These are phyloP conservation scores for Boletus pseudopeckii DNA, from an alignment of 768 basidiomycete genomes.

Conservation along the genomic window DNA sequence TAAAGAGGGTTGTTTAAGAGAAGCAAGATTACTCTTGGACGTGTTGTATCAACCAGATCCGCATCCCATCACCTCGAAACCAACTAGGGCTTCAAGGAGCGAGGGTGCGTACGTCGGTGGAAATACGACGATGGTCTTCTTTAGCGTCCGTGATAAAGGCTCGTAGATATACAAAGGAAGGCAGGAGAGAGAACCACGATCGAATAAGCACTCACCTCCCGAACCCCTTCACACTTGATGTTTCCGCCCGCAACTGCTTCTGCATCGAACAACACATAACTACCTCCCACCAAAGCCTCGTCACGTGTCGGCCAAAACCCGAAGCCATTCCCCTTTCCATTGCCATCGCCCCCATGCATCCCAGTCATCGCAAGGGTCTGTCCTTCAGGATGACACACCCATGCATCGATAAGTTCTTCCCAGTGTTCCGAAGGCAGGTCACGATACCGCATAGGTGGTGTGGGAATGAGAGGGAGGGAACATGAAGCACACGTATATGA, in stretches of 20 bases:
- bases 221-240: constrained; percentile 15
- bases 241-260: constrained; percentile 44
- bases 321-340: constrained; percentile 29
- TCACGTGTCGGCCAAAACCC: constrained; percentile 78
- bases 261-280: constrained; percentile 78
- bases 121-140: constrained; percentile 88
- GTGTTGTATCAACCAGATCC: constrained; percentile 86
- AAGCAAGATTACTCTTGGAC: constrained; percentile 68
- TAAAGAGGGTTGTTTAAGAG: constrained; percentile 88
- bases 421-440: constrained; percentile 96
- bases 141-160: constrained; percentile 55
- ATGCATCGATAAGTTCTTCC: constrained; percentile 95
- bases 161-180: not conserved
- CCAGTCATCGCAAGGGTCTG: constrained; percentile 67
- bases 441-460: constrained; percentile 55
- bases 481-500: constrained; percentile 79
- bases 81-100: constrained; percentile 54
- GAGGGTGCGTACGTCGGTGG: constrained; percentile 50
- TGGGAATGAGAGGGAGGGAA: constrained; percentile 63
- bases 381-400: constrained; percentile 92
- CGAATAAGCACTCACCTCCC: constrained; percentile 47
- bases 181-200: constrained; percentile 1
- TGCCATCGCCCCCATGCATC: constrained; percentile 15
- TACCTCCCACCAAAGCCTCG: constrained; percentile 84
- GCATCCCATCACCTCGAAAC: constrained; percentile 38